Percentiles rank a stretch among this genome's conserved stretches.
phyloP scores from a whole-genome alignment of 345 rosid species.

The Eucalyptus pauciflora region DNA sequence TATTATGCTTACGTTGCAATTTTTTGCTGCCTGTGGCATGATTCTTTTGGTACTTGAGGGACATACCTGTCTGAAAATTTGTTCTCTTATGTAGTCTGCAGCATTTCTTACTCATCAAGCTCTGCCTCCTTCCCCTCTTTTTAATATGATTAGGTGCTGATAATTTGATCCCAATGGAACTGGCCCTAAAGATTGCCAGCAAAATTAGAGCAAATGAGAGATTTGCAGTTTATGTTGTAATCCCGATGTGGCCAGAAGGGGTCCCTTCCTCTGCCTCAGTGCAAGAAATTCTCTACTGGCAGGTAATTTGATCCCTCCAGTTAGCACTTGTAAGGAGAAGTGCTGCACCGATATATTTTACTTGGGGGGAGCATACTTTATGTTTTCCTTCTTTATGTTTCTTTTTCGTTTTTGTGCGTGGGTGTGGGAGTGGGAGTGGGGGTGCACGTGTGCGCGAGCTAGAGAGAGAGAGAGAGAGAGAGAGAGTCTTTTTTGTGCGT shows the following conservation, averaged over 20 bases:
- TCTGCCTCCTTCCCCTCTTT: not conserved
- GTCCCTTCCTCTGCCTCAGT: constrained; percentile 56
- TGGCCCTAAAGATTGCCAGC: constrained; percentile 67
- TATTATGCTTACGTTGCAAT: not conserved
- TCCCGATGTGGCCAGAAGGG: constrained; percentile 97
- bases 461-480: not conserved
- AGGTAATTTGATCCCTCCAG: constrained; percentile 24
- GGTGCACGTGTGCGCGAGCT: rapidly evolving
- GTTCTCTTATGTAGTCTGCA: not conserved
- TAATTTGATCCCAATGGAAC: constrained; percentile 80
- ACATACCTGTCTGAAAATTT: not conserved
- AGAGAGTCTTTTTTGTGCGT: not conserved
- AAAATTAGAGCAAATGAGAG: constrained; percentile 73
- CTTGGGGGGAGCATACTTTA: not conserved
- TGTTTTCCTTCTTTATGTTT: not conserved
- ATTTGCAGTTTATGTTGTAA: constrained; percentile 61
- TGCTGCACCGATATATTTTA: not conserved
- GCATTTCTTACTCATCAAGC: not conserved
- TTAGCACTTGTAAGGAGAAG: not conserved
- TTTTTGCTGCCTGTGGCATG: not conserved
- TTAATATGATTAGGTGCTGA: constrained; percentile 55
- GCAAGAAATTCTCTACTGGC: constrained; percentile 89
- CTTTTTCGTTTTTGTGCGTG: not conserved
- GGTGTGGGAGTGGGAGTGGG: not conserved
- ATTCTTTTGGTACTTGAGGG: not conserved